Conservation (phyloP, 192 early-diverging fungal species). For the Coemansia sp. region DNA sequence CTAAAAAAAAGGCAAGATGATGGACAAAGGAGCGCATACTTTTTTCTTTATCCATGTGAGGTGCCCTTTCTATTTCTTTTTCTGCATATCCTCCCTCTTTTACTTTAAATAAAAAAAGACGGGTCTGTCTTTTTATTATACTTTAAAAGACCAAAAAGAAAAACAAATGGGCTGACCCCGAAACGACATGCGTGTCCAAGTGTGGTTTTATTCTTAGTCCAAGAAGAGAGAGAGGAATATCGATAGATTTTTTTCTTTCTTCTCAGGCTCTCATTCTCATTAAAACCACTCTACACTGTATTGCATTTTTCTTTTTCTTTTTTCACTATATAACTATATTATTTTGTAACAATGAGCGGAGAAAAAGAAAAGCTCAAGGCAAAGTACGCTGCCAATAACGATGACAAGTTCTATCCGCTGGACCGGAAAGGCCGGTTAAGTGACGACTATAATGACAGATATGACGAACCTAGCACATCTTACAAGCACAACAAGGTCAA, state of each 20-base stretch:
- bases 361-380: conserved; percentile 7
- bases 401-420: neutral
- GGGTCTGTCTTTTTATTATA: conserved; percentile 1
- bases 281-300: conserved; percentile 1
- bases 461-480: neutral
- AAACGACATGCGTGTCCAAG: neutral
- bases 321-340: neutral
- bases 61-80: neutral
- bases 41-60: neutral
- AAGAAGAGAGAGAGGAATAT: neutral
- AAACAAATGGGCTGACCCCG: neutral
- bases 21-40: neutral
- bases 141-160: neutral
- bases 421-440: conserved; percentile 3
- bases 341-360: neutral
- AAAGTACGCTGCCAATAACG: conserved; percentile 5
- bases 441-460: conserved; percentile 13
- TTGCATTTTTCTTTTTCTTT: neutral
- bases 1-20: no score
- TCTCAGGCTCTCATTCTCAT: neutral
- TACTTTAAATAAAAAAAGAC: neutral
- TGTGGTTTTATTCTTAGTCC: neutral
- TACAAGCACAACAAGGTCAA: neutral
- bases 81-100: neutral
- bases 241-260: neutral